Conservation (phyloP, 495 filamentous ascomycete species). For the Hypoxylon crocopeplum region DNA sequence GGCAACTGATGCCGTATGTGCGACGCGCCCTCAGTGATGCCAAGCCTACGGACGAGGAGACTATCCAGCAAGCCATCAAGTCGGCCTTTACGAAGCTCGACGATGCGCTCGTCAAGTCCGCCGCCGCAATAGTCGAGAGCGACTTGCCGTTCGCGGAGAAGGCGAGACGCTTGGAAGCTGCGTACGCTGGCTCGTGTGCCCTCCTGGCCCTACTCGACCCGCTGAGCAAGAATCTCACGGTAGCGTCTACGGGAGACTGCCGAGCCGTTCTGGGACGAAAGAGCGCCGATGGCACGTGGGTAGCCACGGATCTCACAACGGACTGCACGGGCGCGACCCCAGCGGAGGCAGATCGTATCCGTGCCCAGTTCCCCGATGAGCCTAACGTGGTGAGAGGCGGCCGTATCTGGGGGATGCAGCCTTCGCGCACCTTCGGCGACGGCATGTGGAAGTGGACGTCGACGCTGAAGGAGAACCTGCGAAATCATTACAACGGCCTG, state of each 20-base stretch:
- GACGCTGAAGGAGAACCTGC: slow-evolving; percentile 50
- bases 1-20: slow-evolving; percentile 52
- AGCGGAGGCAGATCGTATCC: slow-evolving; percentile 58
- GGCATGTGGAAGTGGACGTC: slow-evolving; percentile 67
- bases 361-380: slow-evolving; percentile 65
- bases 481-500: slow-evolving; percentile 56
- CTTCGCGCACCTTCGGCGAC: slow-evolving; percentile 71
- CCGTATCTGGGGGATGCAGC: slow-evolving; percentile 61
- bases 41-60: slow-evolving; percentile 34
- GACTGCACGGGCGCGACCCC: slow-evolving; percentile 66
- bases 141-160: slow-evolving; percentile 35
- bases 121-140: slow-evolving; percentile 42
- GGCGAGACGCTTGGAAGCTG: slow-evolving; percentile 46
- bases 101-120: slow-evolving; percentile 54
- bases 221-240: slow-evolving; percentile 53
- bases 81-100: slow-evolving; percentile 60
- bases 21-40: slow-evolving; percentile 41
- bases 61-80: slow-evolving; percentile 51
- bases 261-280: slow-evolving; percentile 65
- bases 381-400: slow-evolving; percentile 59
- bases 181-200: slow-evolving; percentile 65
- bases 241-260: slow-evolving; percentile 66
- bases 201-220: slow-evolving; percentile 64
- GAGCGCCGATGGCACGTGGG: slow-evolving; percentile 53
- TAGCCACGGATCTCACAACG: slow-evolving; percentile 56